Conservation (phyloP, 2,329 filamentous ascomycete species). For the Stagonosporopsis tanaceti region DNA sequence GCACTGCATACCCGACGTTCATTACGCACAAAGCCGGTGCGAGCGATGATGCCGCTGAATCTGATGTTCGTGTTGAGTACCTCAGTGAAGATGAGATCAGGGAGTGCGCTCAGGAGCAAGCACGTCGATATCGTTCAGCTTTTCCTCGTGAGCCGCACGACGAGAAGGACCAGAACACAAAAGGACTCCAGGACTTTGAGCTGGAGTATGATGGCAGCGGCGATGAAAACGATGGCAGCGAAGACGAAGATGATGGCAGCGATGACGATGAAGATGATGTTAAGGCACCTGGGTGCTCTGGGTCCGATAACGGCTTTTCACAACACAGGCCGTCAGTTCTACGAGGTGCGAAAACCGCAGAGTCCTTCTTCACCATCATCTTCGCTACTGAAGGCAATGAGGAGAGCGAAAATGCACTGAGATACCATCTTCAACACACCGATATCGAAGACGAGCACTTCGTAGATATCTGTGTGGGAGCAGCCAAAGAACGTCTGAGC, state of each 20-base stretch:
- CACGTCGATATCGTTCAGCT: conserved; percentile 4
- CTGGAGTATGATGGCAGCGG: too few species aligned
- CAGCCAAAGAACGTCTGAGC: neutral
- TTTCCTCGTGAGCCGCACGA: neutral
- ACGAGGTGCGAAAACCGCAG: conserved; percentile 12
- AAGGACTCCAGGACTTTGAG: neutral
- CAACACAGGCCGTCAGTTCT: neutral
- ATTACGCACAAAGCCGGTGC: conserved; percentile 20
- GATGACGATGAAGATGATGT: neutral
- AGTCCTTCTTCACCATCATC: conserved; percentile 22
- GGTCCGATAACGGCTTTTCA: neutral
- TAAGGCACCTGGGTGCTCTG: neutral
- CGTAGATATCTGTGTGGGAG: neutral
- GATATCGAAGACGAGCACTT: conserved; percentile 13
- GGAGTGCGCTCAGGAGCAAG: conserved; percentile 13
- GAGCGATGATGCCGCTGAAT: conserved; percentile 4
- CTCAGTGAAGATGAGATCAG: conserved; percentile 5
- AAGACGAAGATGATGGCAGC: neutral
- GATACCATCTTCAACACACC: neutral
- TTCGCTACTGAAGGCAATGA: conserved; percentile 11
- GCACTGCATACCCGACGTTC: too few species aligned
- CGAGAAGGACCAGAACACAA: neutral
- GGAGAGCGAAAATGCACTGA: neutral
- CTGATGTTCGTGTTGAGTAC: conserved; percentile 18
- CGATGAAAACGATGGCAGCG: neutral